Conservation (phyloP, 768 basidiomycete species). For the Calocybe gangraenosa region DNA sequence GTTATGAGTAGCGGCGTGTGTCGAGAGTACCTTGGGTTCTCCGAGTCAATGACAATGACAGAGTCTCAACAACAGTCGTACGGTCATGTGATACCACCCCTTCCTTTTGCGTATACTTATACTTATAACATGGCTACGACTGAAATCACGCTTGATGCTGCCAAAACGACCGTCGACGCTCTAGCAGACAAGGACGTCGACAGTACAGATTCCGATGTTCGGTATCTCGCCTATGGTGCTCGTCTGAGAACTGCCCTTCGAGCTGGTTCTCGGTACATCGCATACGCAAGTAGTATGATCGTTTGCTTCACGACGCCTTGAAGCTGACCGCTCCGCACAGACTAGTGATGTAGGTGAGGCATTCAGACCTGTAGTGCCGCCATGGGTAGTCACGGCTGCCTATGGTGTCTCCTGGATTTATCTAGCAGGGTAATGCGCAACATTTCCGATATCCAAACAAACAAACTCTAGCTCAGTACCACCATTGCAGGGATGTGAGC, state of each 20-base stretch:
- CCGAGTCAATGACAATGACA: constrained; percentile 15
- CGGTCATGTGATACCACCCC: constrained; percentile 12
- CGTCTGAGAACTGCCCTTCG: constrained; percentile 74
- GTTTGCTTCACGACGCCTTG: constrained; percentile 8
- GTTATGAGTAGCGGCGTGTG: constrained; percentile 15
- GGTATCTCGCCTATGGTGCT: constrained; percentile 75
- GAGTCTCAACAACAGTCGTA: no score
- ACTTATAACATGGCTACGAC: constrained; percentile 25
- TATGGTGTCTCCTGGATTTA: constrained; percentile 85
- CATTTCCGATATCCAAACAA: no score
- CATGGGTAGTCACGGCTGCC: constrained; percentile 67
- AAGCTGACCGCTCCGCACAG: constrained; percentile 27
- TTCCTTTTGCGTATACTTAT: neutral
- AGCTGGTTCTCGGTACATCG: constrained; percentile 67
- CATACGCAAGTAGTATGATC: constrained; percentile 54
- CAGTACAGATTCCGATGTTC: constrained; percentile 62
- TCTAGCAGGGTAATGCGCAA: constrained; percentile 48
- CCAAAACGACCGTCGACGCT: constrained; percentile 45
- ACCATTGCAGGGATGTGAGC: constrained; percentile 53
- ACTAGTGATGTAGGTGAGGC: constrained; percentile 84
- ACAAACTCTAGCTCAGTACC: no score
- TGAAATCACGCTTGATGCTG: constrained; percentile 33
- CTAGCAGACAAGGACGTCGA: constrained; percentile 64
- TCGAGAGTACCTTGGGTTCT: constrained; percentile 15
- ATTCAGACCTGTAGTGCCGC: constrained; percentile 74